Percentiles rank a stretch among this genome's conserved stretches.
These are phyloP conservation scores for Suillus discolor DNA, from an alignment of 768 basidiomycete genomes.

Conservation along the genomic window DNA sequence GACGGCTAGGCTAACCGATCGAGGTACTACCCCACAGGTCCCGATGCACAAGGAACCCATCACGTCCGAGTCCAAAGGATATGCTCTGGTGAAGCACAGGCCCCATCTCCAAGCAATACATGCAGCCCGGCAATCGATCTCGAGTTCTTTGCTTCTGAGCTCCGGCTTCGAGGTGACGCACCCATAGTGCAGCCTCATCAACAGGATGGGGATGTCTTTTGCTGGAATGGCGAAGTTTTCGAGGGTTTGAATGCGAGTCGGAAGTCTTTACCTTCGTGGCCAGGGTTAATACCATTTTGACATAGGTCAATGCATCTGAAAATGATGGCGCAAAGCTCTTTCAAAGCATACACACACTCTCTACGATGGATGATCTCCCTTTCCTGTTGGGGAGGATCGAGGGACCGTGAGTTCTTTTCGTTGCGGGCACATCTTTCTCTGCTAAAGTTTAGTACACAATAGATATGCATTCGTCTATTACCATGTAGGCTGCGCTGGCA, in stretches of 20 bases:
- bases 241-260: slow-evolving; percentile 71
- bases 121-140: slow-evolving; percentile 27
- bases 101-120: not conserved
- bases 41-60: slow-evolving; percentile 55
- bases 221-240: slow-evolving; percentile 93
- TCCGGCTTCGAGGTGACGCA: slow-evolving; percentile 64
- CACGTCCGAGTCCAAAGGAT: slow-evolving; percentile 19
- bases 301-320: slow-evolving; percentile 57
- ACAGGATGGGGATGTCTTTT: slow-evolving; percentile 59
- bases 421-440: not conserved
- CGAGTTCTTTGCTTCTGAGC: slow-evolving; percentile 73
- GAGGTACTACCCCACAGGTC: slow-evolving; percentile 46
- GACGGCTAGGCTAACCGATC: too few species aligned
- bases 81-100: not conserved
- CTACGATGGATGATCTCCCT: slow-evolving; percentile 44
- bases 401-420: slow-evolving; percentile 67
- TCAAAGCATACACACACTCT: slow-evolving; percentile 25
- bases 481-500: slow-evolving; percentile 49
- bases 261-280: not conserved
- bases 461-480: slow-evolving; percentile 86
- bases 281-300: slow-evolving; percentile 12
- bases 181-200: slow-evolving; percentile 72
- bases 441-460: slow-evolving; percentile 10
- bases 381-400: slow-evolving; percentile 63
- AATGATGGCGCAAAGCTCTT: slow-evolving; percentile 73